Evolutionary conservation across 2,329 filamentous ascomycete species (phyloP), one percentile per base, ranked within the genome.

Genomic region (Fusarium sp.): DNA sequence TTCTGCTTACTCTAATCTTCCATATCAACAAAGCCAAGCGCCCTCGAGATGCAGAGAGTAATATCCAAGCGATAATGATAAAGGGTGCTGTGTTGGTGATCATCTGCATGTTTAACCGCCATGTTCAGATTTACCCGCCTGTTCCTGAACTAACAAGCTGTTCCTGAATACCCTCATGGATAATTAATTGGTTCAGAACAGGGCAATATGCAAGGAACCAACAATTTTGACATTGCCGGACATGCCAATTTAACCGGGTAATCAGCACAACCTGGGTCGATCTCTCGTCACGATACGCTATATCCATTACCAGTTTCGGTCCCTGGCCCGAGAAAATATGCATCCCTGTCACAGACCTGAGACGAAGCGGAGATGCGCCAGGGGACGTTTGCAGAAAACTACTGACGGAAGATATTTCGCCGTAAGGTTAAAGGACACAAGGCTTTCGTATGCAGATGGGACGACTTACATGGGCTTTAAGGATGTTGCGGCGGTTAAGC

Each of bases 401-500:
- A 69, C 54, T 71, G 72, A 75, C 63, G 73, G 73, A 76, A 46
- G n/a, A 20, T 64, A 67, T 73, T 75, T 74, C 17, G 32, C 73
- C 73, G 73, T 57, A 45, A 61, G 71, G 64, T 56, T 40, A 30
- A 56, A 58, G 50, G 44, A 23, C 17, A 17, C 41, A 63, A 59
- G 53, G 30, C 54, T 48, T 20, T 44, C 49, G 40, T 48, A 30
- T 67, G 9, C 37, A 45, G 37, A 56, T 71, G 63, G 68, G 52
- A 53, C 33, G 55, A 62, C 62, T 56, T 8, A 33, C 52, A 59
- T 46, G 23, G 40, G 30, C n/a, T 44, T 37, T 57, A 35, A 58
- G 55, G 56, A 62, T 67, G 13, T 45, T 64, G 27, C 32, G 45
- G 20, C 38, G 30, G 27, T 7, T 52, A 40, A 37, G 32, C 20